Evolutionary conservation across 129 eudicot species (phyloP), one percentile per base, ranked within the genome.

Genomic region (Scalesia atractyloides): DNA sequence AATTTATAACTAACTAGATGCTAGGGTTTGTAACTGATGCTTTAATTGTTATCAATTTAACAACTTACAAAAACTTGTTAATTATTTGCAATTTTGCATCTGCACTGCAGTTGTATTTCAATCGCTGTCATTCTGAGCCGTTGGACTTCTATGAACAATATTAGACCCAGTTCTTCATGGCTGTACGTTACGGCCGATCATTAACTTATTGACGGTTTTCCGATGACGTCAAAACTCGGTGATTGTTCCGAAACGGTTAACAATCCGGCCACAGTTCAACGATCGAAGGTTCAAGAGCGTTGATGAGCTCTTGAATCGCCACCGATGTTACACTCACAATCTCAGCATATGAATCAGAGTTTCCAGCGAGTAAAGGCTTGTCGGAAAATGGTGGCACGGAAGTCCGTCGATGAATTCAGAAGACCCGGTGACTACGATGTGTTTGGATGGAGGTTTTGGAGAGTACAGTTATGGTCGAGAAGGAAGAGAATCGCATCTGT

Each of bases 81-180:
- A 26, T 26, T 2, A 26, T 26, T 2, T 26, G 33, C 33, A 26
- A 26, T 26, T 26, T 26, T 26, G 33, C 33, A 26, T 68, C 26
- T 61, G 52, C 96, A 93, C 26, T 61, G 52, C 96, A 93, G 98
- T 96, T 44, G 73, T 90, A 16, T 94, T 94, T 52, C 97, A 94
- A 76, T 94, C 98, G 51, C 68, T 94, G 11, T 67, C 90, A 48
- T 90, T 82, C 19, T 97, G 98, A 4, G 97, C 98, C 5, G 98
- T 94, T 8, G 98, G 97, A 19, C 84, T 94, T 0, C 57, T 94
- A n/a, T 80, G 88, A 84, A 86, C 91, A 14, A 86, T 97, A 68
- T 97, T 94, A 62, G 92, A 94, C 13, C 88, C 93, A 0, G 83
- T 94, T 44, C 88, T 94, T 16, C 86, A 91, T 18, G 98, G 98